These are phyloP conservation scores for Dendrobium nobile DNA, from an alignment of 106 monocot species.

Conservation along the genomic window DNA sequence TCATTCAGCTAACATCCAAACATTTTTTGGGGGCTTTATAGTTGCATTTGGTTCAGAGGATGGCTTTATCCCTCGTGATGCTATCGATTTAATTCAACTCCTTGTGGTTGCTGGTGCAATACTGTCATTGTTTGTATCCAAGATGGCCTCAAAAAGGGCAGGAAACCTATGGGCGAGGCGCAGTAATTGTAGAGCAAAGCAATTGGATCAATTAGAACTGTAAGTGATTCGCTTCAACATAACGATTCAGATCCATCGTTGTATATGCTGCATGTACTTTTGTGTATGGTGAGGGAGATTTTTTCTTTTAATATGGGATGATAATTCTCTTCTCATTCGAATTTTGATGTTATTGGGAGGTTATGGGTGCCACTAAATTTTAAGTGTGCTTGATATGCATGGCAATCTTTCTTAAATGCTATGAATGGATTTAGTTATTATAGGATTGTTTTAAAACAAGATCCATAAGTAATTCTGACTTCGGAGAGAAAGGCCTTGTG, in stretches of 20 bases:
- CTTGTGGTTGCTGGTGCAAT: slow-evolving; percentile 44
- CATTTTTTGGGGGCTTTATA: slow-evolving; percentile 67
- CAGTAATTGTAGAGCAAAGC: slow-evolving; percentile 61
- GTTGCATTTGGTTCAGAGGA: slow-evolving; percentile 63
- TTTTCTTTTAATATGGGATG: too few relatives aligned
- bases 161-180: slow-evolving; percentile 50
- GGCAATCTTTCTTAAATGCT: background rate
- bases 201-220: slow-evolving; percentile 74
- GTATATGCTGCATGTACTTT: background rate
- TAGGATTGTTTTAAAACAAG: background rate
- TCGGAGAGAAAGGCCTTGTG: background rate
- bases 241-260: background rate
- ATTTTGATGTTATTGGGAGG: background rate
- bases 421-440: background rate
- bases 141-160: slow-evolving; percentile 56
- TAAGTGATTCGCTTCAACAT: slow-evolving; percentile 10
- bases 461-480: background rate
- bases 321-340: background rate
- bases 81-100: slow-evolving; percentile 47
- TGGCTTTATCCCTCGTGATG: slow-evolving; percentile 87
- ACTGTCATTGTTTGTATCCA: slow-evolving; percentile 33
- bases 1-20: slow-evolving; percentile 60
- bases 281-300: background rate
- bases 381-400: background rate
- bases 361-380: too few relatives aligned